A percentile compares a stretch with the other conserved stretches of the same genome.
Conservation (phyloP, 2,329 filamentous ascomycete species). For the Fusarium oligoseptatum region DNA sequence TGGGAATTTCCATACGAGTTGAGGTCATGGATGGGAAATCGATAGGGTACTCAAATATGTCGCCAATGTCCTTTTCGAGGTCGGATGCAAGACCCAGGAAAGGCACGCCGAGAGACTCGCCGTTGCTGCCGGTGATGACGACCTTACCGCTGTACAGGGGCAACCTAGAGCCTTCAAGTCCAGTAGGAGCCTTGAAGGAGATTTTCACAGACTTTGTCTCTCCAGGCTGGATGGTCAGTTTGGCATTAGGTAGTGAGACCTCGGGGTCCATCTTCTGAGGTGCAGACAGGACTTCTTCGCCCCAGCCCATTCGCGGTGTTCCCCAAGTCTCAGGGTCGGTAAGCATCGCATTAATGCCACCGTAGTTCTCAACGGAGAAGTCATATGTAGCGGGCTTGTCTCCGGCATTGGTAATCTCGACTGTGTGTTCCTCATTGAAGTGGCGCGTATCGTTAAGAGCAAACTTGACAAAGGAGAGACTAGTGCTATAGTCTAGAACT, state of each 20-base stretch:
- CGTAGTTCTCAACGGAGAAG: neutral
- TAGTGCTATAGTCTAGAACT: neutral
- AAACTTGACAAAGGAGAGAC: neutral
- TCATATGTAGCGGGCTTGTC: neutral
- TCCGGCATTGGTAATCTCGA: neutral
- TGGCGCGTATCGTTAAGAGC: neutral
- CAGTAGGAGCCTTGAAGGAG: neutral
- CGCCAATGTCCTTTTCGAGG: neutral
- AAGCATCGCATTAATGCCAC: neutral
- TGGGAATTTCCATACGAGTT: neutral
- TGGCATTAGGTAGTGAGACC: neutral
- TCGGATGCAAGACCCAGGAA: neutral
- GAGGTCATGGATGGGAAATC: neutral
- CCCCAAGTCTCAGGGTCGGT: slow-evolving; percentile 2
- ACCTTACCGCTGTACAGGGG: slow-evolving; percentile 1
- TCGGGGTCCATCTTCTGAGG: neutral
- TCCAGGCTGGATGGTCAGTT: neutral
- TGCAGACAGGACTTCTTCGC: neutral
- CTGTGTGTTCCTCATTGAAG: neutral
- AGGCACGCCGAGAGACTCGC: neutral
- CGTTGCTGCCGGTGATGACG: neutral
- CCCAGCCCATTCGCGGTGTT: neutral
- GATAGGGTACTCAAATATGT: neutral
- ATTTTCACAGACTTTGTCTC: neutral
- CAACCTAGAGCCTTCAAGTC: neutral